phyloP scores from a whole-genome alignment of 108 stramenopile species.

The Parietichytrium sp. region DNA sequence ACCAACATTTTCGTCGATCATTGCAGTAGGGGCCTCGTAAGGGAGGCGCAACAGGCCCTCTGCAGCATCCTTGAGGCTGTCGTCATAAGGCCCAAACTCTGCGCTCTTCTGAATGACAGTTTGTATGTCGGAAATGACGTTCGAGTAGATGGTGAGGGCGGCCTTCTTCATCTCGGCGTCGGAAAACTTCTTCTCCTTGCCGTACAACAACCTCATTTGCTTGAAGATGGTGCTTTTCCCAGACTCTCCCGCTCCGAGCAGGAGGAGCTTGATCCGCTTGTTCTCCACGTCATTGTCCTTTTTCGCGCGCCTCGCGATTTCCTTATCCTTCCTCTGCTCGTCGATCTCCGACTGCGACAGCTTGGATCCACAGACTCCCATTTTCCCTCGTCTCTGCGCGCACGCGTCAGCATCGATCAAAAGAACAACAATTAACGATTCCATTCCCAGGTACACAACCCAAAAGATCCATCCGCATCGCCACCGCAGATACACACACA shows the following conservation, averaged over 20 bases:
- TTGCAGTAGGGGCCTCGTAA: constrained; percentile 28
- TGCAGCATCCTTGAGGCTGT: neutral
- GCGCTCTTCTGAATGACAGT: constrained; percentile 44
- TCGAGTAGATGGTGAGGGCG: constrained; percentile 44
- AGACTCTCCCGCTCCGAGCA: constrained; percentile 73
- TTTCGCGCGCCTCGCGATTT: neutral
- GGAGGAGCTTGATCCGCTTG: constrained; percentile 81
- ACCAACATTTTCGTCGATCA: constrained; percentile 61
- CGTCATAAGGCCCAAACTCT: constrained; percentile 50
- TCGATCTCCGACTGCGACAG: constrained; percentile 23
- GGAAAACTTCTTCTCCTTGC: constrained; percentile 40
- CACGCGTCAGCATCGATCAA: neutral
- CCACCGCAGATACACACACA: too few species aligned
- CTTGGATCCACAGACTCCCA: neutral
- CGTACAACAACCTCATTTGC: constrained; percentile 54
- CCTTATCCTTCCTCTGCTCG: constrained; percentile 8
- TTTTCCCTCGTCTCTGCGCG: too few species aligned
- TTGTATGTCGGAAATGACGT: constrained; percentile 56
- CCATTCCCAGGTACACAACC: neutral
- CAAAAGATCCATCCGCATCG: neutral
- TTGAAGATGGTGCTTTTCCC: constrained; percentile 60
- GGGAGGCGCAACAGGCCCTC: neutral
- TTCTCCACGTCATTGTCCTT: neutral
- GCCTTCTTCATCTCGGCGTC: constrained; percentile 37
- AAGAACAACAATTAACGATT: neutral